Evolutionary conservation across 331 rosid genomes (phyloP).

Genomic region (Phaseolus coccineus): DNA sequence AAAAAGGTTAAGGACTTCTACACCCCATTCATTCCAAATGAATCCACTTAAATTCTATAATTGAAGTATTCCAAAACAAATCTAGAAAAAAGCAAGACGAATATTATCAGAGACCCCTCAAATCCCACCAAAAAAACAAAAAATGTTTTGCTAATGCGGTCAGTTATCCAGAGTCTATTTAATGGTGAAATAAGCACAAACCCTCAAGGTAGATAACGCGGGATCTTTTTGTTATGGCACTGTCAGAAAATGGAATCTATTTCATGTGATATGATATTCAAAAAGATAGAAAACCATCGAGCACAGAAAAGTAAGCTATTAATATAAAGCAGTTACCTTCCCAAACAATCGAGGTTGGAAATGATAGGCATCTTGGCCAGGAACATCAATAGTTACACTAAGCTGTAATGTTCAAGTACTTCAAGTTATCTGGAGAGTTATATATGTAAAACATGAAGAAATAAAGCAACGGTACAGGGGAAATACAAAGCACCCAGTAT

Average conservation of each 20-base stretch:
- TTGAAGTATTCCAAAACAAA: slow-evolving; percentile 17
- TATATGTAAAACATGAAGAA: slow-evolving; percentile 7
- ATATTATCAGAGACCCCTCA: background rate
- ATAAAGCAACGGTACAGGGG: slow-evolving; percentile 7
- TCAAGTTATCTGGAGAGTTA: slow-evolving; percentile 14
- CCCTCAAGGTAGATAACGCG: slow-evolving; percentile 17
- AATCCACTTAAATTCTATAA: slow-evolving; percentile 11
- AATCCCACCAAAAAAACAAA: background rate
- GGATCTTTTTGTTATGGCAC: background rate
- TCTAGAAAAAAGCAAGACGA: slow-evolving; percentile 10
- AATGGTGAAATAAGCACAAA: slow-evolving; percentile 15
- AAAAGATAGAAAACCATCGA: background rate
- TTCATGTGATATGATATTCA: slow-evolving; percentile 4
- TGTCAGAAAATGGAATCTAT: slow-evolving; percentile 10
- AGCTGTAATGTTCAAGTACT: slow-evolving; percentile 62
- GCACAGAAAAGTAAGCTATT: slow-evolving; percentile 5
- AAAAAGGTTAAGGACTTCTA: background rate
- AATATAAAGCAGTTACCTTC: slow-evolving; percentile 63
- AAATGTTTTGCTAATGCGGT: background rate
- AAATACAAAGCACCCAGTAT: background rate
- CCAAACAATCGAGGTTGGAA: slow-evolving; percentile 88
- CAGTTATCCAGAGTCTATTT: background rate
- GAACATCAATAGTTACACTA: slow-evolving; percentile 70
- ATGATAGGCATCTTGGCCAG: slow-evolving; percentile 73
- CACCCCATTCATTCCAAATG: slow-evolving; percentile 16